These are phyloP conservation scores for Tardiomyces blankii DNA, from an alignment of 1,139 yeast species.

Conservation along the genomic window DNA sequence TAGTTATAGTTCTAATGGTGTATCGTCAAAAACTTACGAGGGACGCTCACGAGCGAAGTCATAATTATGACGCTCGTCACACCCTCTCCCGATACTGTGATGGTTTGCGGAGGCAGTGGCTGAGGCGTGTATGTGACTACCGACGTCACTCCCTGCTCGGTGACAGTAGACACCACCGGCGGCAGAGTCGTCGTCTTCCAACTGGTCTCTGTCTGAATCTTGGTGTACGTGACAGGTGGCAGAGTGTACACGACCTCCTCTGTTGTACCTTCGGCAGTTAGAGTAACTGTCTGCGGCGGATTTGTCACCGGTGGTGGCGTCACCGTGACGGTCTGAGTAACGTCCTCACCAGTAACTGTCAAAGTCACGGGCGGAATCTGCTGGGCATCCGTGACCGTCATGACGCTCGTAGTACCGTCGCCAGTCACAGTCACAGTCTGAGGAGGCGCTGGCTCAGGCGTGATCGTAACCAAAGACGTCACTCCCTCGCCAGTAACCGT, in stretches of 20 bases:
- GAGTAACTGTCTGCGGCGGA: conserved; percentile 4
- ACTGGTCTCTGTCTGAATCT: not conserved
- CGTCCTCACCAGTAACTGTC: not conserved
- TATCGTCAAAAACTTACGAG: not conserved
- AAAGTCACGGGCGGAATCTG: not conserved
- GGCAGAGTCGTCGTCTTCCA: not conserved
- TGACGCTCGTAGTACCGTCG: not conserved
- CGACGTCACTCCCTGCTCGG: not conserved
- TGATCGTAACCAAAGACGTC: conserved; percentile 1
- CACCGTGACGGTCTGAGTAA: conserved; percentile 1
- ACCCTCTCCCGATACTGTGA: not conserved
- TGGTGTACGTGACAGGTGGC: not conserved
- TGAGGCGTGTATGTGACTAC: conserved; percentile 1
- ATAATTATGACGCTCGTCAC: not conserved
- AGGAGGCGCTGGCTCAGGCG: conserved; percentile 2
- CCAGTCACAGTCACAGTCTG: conserved; percentile 4
- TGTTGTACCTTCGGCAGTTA: conserved; percentile 4
- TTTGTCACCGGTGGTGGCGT: conserved; percentile 1
- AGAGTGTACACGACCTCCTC: not conserved
- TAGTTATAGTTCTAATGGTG: not conserved
- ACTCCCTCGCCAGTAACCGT: not conserved
- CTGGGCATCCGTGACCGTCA: conserved; percentile 1
- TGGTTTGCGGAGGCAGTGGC: not conserved
- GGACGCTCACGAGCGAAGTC: not conserved
- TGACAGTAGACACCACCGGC: not conserved